Base-by-base conservation (phyloP, 2,329 filamentous ascomycete genomes). In the Whalleya microplaca region DNA sequence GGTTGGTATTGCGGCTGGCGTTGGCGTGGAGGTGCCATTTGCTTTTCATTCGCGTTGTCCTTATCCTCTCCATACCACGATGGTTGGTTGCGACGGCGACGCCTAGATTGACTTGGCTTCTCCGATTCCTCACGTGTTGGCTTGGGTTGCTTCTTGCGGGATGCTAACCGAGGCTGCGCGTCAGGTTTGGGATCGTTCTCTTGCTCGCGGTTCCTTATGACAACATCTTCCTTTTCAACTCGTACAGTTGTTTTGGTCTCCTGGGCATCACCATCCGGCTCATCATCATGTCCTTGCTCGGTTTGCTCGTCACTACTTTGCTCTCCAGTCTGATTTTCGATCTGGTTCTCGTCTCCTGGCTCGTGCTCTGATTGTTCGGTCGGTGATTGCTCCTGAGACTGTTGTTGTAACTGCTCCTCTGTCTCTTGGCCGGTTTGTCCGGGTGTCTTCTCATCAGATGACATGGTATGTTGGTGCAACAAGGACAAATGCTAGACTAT, bases 31-130 rank as follows among this genome's bases (percentile, higher is more conserved):
- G 60, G 63, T 8, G 69, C 64, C 14, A 72, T 42, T 42, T 71
- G 68, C 54, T 71, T 72, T 43, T 66, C 63, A 40, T 68, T 56
- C 5, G 53, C 58, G 21, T 66, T 67, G 23, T 69, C 67, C 44
- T 66, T 64, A 12, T 71, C 64, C 10, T 63, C 64, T 3, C 66
- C 67, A 53, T 63, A 59, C 62, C 63, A 71, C 3, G 64, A 56
- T 7, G 69, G 71, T 49, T 69, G 68, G 48, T 71, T 69, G 48
- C 70, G 69, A 58, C 70, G 70, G 45, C 66, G 69, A 32, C 61
- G 62, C 48, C 59, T 61, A 48, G 59, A 66, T 43, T 62, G 64
- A 45, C 60, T 69, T 7, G 62, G 68, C 53, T 64, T 65, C 51
- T 65, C 62, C 1, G 69, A 69, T 43, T 69, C 67, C 21, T 41